Conservation (phyloP, 2,329 filamentous ascomycete species). For the Harringtonia lauricola region DNA sequence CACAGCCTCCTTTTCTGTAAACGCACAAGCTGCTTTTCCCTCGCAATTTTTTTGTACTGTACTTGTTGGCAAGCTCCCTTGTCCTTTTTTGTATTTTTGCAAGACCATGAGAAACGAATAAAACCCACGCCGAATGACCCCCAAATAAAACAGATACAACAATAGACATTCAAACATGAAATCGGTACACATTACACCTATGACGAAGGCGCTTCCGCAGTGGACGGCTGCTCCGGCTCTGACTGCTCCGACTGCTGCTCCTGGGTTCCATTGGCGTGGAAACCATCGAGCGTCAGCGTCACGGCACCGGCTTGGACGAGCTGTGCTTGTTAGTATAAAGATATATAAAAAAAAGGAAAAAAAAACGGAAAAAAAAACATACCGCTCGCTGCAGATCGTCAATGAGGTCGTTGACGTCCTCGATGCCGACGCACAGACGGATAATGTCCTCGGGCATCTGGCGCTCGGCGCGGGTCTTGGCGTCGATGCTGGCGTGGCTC, state of each 20-base stretch:
- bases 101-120: background rate
- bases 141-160: slow-evolving; percentile 20
- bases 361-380: slow-evolving; percentile 30
- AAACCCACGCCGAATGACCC: too few relatives aligned
- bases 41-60: background rate
- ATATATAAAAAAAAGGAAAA: background rate
- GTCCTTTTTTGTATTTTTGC: background rate
- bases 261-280: slow-evolving; percentile 47
- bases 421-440: slow-evolving; percentile 88
- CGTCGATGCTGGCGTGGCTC: slow-evolving; percentile 97
- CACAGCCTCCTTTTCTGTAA: too few relatives aligned
- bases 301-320: slow-evolving; percentile 93
- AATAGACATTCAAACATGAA: slow-evolving; percentile 37
- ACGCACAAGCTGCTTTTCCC: too few relatives aligned
- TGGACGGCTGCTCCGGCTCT: too few relatives aligned
- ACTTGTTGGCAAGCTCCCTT: too few relatives aligned
- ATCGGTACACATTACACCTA: too few relatives aligned
- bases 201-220: too few relatives aligned
- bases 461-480: slow-evolving; percentile 78
- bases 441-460: slow-evolving; percentile 97
- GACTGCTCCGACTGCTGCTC: slow-evolving; percentile 17
- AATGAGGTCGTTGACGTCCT: slow-evolving; percentile 82
- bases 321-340: slow-evolving; percentile 25
- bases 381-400: slow-evolving; percentile 87
- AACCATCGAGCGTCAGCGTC: slow-evolving; percentile 71